Base-by-base conservation (phyloP, 441 rosid genomes). In the Syzygium syzygioides region DNA sequence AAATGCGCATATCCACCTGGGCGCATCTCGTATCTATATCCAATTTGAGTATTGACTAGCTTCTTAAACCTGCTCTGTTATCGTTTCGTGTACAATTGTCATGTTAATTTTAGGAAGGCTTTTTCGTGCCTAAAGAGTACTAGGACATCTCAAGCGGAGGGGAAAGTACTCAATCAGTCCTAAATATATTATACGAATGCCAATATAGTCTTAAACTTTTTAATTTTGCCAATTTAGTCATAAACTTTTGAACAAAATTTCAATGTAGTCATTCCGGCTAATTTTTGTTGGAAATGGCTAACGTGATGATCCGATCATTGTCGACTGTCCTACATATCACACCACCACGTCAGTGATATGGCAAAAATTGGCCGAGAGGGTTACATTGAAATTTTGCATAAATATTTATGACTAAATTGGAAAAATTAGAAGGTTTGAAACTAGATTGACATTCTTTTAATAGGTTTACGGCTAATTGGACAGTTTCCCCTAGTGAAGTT, bases 401-500 rank as follows among this genome's bases (percentile, higher is more conserved):
- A 71, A 3, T 4, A 11, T 76, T 11, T 37, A 37, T 0, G 9
- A 76, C 2, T 34, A 68, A 37, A 23, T 37, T 76, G 17, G 2
- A 0, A 2, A 34, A 71, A 37, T 37, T 2, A 2, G 23, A 37
- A 28, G 28, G 7, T 60, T 20, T 41, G 23, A 12, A 7, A 76
- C 1, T 1, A 7, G 23, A 23, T 37, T 41, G 8, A 4, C 9
- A 6, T 12, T 4, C 14, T 2, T 12, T 37, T 6, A 2, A 76
- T 76, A 23, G 8, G 28, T 76, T 76, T 23, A 76, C 3, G 28
- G 23, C 5, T 4, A 0, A 76, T 23, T 76, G n/a, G n/a, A 76
- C 13, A 23, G 3, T 25, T 37, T 76, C 4, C 52, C 4, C 9
- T 2, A 0, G 3, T 11, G 9, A 41, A 76, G 28, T 37, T 41